Conservation (phyloP, 1,284 basidiomycete species). For the Waitea zeae region DNA sequence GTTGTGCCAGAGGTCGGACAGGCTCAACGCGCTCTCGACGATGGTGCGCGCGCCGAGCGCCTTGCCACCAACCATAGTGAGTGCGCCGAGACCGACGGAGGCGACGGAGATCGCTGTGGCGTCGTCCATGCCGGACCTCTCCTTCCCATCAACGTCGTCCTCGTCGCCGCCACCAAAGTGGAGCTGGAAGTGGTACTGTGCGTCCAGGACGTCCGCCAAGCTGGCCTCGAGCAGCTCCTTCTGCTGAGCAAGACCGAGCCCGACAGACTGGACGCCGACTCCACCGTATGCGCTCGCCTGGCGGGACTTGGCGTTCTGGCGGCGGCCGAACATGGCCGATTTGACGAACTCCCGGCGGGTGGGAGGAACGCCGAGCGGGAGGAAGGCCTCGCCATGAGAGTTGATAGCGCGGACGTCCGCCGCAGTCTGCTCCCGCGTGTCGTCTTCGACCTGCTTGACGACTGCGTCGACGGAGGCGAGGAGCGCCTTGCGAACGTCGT, state of each 20-base stretch:
- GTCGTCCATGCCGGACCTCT: slow-evolving; percentile 35
- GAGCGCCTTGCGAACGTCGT: slow-evolving; percentile 69
- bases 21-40: slow-evolving; percentile 58
- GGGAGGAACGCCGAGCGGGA: slow-evolving; percentile 72
- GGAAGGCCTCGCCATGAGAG: slow-evolving; percentile 59
- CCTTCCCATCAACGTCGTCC: slow-evolving; percentile 27
- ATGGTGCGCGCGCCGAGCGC: slow-evolving; percentile 63
- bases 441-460: slow-evolving; percentile 70
- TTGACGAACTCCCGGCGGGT: slow-evolving; percentile 81
- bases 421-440: slow-evolving; percentile 58
- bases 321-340: slow-evolving; percentile 82
- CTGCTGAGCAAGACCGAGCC: slow-evolving; percentile 57
- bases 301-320: slow-evolving; percentile 29
- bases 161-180: slow-evolving; percentile 36
- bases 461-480: slow-evolving; percentile 72
- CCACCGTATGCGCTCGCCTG: slow-evolving; percentile 28
- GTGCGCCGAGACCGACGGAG: slow-evolving; percentile 68
- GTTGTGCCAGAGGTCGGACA: slow-evolving; percentile 71
- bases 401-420: slow-evolving; percentile 56
- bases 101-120: slow-evolving; percentile 56
- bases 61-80: slow-evolving; percentile 77
- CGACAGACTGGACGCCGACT: slow-evolving; percentile 55
- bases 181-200: slow-evolving; percentile 61
- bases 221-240: slow-evolving; percentile 57
- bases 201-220: slow-evolving; percentile 78